Conservation (phyloP, 345 rosid species). For the Luvunga scandens region DNA sequence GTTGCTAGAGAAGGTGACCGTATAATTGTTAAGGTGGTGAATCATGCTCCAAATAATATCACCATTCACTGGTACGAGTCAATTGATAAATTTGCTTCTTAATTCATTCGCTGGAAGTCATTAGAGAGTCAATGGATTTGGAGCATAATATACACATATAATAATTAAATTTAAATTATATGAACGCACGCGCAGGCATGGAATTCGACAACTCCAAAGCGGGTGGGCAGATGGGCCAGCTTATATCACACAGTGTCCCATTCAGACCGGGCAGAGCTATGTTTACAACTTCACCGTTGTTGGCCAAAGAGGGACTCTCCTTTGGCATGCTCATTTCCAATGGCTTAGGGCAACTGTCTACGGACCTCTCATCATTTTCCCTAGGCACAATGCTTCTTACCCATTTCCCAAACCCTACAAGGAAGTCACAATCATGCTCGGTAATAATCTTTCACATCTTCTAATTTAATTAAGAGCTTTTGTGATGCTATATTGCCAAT, state of each 20-base stretch:
- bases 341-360: constrained; percentile 75
- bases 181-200: constrained; percentile 49
- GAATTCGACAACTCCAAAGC: constrained; percentile 56
- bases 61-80: constrained; percentile 46
- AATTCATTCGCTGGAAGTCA: background rate
- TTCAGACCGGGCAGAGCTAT: constrained; percentile 58
- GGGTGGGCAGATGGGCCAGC: constrained; percentile 91
- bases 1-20: constrained; percentile 57
- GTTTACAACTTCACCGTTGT: constrained; percentile 66
- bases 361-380: constrained; percentile 74
- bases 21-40: constrained; percentile 42
- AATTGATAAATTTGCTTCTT: background rate
- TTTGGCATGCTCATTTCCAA: constrained; percentile 73
- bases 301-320: constrained; percentile 76
- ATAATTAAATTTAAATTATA: no score
- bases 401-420: constrained; percentile 74
- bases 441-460: constrained; percentile 27
- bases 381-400: constrained; percentile 46
- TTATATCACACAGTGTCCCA: constrained; percentile 73
- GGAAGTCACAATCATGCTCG: constrained; percentile 61
- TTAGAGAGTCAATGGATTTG: background rate
- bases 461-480: background rate
- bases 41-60: constrained; percentile 34
- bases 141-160: background rate
- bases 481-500: background rate